Evolutionary conservation across 345 rosid genomes (phyloP), one percentile per base, ranked within the genome.

Genomic region (Hibiscus mutabilis): DNA sequence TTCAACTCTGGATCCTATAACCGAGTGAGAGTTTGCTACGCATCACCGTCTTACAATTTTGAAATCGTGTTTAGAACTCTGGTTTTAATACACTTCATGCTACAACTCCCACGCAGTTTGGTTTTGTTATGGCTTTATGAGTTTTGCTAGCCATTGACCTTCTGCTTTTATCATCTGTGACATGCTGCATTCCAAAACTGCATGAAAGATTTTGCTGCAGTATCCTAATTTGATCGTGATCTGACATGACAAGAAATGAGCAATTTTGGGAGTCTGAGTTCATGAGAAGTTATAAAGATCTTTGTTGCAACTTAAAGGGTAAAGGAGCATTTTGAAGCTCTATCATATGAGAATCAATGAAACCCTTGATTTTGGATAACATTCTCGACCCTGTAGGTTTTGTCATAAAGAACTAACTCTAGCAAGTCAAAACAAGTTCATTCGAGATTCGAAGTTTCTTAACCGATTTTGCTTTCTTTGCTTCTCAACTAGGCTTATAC

Each of bases 401-500:
- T 35, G 8, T 40, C 52, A 51, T 55, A 55, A 8, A 10, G 24
- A 55, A 10, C 21, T 37, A 75, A 70, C 62, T 44, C 35, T 40
- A 12, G 18, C 7, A 3, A 16, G 40, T 47, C 21, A 53, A 31
- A 4, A 61, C 44, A 16, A 9, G 49, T 16, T 31, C 4, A 27
- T 49, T 66, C 40, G 3, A 2, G 22, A 19, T 47, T 33, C 31
- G 33, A 10, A 62, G 44, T 47, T 70, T 66, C 24, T 18, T 66
- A 33, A 16, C 57, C 64, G 44, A 51, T 62, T 58, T 44, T 57
- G 70, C 21, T 15, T 61, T 58, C 73, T 58, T 66, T 76, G 67
- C 68, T 66, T 69, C 75, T 77, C 9, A 74, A 42, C 35, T 74
- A 95, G 99, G 99, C 97, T 73, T 92, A 92, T 72, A 96, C 99